These are phyloP conservation scores for Malania oleifera DNA, from an alignment of 164 flowering plant species.

Conservation along the genomic window DNA sequence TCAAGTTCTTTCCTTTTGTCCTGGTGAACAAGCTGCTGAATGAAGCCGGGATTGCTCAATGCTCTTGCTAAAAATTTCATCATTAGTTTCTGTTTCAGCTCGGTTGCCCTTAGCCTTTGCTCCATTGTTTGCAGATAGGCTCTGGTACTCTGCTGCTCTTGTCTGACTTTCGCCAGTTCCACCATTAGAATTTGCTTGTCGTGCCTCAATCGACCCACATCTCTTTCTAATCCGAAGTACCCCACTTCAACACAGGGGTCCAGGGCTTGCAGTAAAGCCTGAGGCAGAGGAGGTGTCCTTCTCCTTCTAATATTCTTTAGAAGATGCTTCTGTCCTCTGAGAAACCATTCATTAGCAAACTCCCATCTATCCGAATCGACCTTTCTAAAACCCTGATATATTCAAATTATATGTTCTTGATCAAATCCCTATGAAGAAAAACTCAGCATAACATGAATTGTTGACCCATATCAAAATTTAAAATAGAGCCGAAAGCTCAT, in stretches of 20 bases:
- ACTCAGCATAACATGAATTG: neutral
- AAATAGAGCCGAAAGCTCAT: neutral
- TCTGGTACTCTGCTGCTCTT: conserved; percentile 59
- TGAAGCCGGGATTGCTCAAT: conserved; percentile 52
- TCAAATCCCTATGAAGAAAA: neutral
- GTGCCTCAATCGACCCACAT: conserved; percentile 54
- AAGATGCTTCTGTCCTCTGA: conserved; percentile 66
- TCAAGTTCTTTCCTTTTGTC: conserved; percentile 47
- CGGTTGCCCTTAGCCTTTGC: conserved; percentile 48
- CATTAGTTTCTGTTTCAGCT: conserved; percentile 64
- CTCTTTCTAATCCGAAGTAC: conserved; percentile 54
- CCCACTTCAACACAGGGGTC: conserved; percentile 68
- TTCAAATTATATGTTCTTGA: neutral
- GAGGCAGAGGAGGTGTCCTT: conserved; percentile 26
- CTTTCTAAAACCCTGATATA: conserved; percentile 74
- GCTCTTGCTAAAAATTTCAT: conserved; percentile 77
- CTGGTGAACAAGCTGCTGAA: conserved; percentile 52
- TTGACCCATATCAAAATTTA: neutral
- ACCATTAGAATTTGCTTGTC: conserved; percentile 59
- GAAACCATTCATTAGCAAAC: conserved; percentile 81
- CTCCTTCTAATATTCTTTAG: conserved; percentile 65
- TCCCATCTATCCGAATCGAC: conserved; percentile 88
- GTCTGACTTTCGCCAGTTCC: conserved; percentile 69
- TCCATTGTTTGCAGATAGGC: conserved; percentile 46
- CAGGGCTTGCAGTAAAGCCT: conserved; percentile 22